Evolutionary conservation across 1,139 yeast genomes (phyloP).

Genomic region (Kurtzmaniella quercitrusa): DNA sequence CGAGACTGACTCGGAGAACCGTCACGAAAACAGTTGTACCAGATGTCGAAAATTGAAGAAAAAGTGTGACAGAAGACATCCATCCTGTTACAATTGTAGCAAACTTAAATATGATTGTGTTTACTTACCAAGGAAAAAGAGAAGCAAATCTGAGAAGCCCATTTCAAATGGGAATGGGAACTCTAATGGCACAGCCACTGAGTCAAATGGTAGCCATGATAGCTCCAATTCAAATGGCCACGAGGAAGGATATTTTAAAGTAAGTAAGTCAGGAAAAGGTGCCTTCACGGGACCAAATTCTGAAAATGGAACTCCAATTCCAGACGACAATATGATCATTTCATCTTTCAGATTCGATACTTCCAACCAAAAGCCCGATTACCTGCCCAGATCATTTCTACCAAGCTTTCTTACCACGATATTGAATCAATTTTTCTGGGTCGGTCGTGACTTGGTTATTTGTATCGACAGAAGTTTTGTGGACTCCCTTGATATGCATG

Average conservation of each 20-base stretch:
- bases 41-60: conserved; percentile 36
- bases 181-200: background rate
- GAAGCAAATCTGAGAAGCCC: conserved; percentile 13
- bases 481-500: conserved; percentile 4
- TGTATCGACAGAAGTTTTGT: background rate
- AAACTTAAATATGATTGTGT: conserved; percentile 35
- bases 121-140: conserved; percentile 39
- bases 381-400: background rate
- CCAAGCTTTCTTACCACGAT: background rate
- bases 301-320: too few relatives aligned
- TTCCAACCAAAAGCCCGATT: background rate
- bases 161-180: background rate
- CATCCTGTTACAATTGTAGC: conserved; percentile 42
- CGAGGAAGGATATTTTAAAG: background rate
- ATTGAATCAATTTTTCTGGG: conserved; percentile 14
- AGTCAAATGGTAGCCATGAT: background rate
- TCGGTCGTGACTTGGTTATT: conserved; percentile 19
- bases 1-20: background rate
- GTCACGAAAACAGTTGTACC: conserved; percentile 6
- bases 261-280: background rate
- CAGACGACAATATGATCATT: background rate
- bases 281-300: background rate
- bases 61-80: conserved; percentile 43
- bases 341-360: background rate
- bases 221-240: background rate